Evolutionary conservation across 2,329 filamentous ascomycete genomes (phyloP), one percentile per base, ranked within the genome.

Genomic region (Alternaria ethzedia): DNA sequence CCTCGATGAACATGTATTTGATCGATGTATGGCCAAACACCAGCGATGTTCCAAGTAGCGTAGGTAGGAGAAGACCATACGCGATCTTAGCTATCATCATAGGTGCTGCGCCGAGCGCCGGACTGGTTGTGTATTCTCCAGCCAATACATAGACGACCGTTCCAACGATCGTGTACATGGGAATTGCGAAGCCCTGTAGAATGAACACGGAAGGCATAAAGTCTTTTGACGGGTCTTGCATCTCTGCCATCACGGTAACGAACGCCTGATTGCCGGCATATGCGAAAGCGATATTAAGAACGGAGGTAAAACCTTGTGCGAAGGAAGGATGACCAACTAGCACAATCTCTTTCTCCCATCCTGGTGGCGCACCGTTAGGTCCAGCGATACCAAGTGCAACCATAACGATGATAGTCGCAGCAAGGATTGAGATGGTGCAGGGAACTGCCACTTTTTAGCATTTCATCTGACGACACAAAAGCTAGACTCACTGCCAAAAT

Each of bases 21-120:
- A 83, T 83, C 6, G 88, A 86, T 3, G 91, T 86, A 66, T 90
- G 87, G 20, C 86, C 88, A 71, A 90, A 89, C 67, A 92, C 90
- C 6, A 91, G 88, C 59, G 88, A 89, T 0, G 89, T 88, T 54
- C 91, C 87, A 47, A 91, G 82, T 59, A 91, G 91, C 6, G 90
- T 91, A 26, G 89, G 89, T 5, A 89, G 83, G 0, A 89, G 89
- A 58, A 91, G 81, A n/a, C 88, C 89, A 79, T 87, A 91, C 15
- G 90, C 89, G 13, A 89, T 80, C 73, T 90, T 90, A 25, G 85
- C 82, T 44, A 90, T 80, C 0, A 84, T 72, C 3, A 73, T 71
- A 5, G 84, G 82, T 6, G 89, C 86, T 0, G 88, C 89, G 4
- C 88, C 86, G 2, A 92, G 82, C 0, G 90, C 89, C 0, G 90